Conservation (phyloP, 2,329 filamentous ascomycete species). For the Parascedosporium putredinis region DNA sequence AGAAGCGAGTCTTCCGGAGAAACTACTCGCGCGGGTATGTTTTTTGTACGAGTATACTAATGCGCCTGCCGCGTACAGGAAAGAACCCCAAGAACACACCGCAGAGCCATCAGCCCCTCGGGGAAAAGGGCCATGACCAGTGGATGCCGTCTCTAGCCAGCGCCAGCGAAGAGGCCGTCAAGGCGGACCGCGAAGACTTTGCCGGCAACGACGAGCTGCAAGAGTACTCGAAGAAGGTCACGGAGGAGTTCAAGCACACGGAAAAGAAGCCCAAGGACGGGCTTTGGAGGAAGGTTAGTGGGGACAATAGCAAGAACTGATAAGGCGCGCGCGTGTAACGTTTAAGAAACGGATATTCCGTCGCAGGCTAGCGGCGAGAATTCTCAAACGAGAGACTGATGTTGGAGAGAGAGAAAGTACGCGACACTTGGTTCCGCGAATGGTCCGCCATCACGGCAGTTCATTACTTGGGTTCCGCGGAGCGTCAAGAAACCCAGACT, state of each 20-base stretch:
- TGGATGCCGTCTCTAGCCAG: constrained; percentile 73
- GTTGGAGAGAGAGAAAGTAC: no score
- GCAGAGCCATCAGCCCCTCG: background rate
- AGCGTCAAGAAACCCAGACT: no score
- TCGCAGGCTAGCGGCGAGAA: no score
- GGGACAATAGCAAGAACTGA: background rate
- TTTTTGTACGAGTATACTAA: background rate
- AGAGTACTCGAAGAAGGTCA: constrained; percentile 45
- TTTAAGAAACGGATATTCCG: no score
- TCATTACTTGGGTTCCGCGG: no score
- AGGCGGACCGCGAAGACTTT: constrained; percentile 46
- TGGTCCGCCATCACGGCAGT: no score
- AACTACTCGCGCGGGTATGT: no score
- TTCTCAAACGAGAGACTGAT: no score
- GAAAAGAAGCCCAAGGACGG: background rate
- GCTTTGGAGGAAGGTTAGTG: background rate
- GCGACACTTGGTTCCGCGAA: no score
- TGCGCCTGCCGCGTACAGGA: background rate
- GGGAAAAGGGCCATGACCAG: constrained; percentile 32
- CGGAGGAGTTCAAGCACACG: constrained; percentile 22
- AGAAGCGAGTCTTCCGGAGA: no score
- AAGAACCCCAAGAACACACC: constrained; percentile 4
- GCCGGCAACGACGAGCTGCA: constrained; percentile 39
- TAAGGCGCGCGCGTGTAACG: no score
- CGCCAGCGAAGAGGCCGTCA: constrained; percentile 68